Conservation (phyloP, 768 basidiomycete genomes). For the Vishniacozyma victoriae region DNA sequence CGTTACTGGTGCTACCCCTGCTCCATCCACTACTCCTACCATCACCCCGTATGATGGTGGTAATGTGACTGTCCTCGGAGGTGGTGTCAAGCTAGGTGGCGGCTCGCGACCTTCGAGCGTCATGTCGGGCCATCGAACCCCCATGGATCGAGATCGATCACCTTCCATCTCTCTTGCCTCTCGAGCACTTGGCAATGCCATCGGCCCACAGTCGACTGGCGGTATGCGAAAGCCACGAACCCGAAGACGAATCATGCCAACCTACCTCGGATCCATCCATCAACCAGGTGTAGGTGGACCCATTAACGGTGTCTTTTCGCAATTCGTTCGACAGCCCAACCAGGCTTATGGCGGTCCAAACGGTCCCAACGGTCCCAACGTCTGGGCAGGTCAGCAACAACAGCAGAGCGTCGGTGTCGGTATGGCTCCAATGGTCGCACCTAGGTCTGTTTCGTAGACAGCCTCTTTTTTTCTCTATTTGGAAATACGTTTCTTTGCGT, state of each 20-base stretch:
- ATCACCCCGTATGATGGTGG: conserved; percentile 48
- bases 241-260: conserved; percentile 40
- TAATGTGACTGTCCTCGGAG: conserved; percentile 48
- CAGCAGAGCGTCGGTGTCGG: background rate
- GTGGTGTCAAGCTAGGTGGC: conserved; percentile 48
- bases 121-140: conserved; percentile 11
- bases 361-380: background rate
- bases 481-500: too few relatives aligned
- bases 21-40: conserved; percentile 17
- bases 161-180: conserved; percentile 37
- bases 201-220: conserved; percentile 14
- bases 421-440: background rate
- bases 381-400: background rate
- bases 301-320: conserved; percentile 23
- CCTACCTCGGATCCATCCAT: conserved; percentile 34
- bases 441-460: too few relatives aligned
- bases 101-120: conserved; percentile 27
- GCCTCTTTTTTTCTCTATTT: too few relatives aligned
- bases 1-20: conserved; percentile 8
- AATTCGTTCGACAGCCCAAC: conserved; percentile 7
- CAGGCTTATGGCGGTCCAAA: background rate
- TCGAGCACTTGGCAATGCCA: conserved; percentile 25
- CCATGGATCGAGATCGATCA: conserved; percentile 27
- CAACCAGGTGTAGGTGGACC: conserved; percentile 39
- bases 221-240: conserved; percentile 26